Percentiles rank a stretch among this genome's conserved stretches.
These are phyloP conservation scores for Marsdenia floribunda DNA, from an alignment of 257 asterid genomes.

Conservation along the genomic window DNA sequence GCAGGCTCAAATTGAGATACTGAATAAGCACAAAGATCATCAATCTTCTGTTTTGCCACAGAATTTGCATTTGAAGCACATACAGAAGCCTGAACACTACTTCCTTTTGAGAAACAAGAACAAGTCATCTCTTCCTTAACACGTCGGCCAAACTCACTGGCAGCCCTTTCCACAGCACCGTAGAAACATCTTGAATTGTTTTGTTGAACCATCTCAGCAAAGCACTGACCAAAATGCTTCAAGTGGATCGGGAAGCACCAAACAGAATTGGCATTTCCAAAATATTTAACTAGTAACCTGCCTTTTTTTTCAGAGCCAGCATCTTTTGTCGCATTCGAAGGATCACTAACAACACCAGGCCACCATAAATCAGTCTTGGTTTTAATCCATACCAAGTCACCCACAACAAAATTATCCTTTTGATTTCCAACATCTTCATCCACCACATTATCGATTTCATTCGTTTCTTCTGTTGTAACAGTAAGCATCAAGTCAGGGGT, in stretches of 20 bases:
- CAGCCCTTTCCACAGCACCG: constrained; percentile 61
- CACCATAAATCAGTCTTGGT: constrained; percentile 66
- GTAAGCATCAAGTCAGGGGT: constrained; percentile 6
- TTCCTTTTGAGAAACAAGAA: constrained; percentile 46
- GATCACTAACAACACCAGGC: constrained; percentile 70
- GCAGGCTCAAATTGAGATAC: constrained; percentile 51
- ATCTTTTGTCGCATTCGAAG: constrained; percentile 26
- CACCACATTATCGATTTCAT: constrained; percentile 3
- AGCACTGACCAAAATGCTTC: constrained; percentile 64
- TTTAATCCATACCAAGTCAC: constrained; percentile 76
- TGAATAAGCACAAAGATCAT: constrained; percentile 22
- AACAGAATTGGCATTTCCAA: constrained; percentile 39
- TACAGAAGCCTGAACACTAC: constrained; percentile 18
- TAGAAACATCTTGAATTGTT: constrained; percentile 41
- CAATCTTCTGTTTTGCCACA: constrained; percentile 12
- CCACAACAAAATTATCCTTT: constrained; percentile 34
- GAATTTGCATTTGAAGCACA: neutral
- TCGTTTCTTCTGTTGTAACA: constrained; percentile 12
- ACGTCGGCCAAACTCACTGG: constrained; percentile 48
- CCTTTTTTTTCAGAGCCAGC: constrained; percentile 22
- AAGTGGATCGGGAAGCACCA: constrained; percentile 48
- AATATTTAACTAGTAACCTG: constrained; percentile 45
- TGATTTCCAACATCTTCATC: constrained; percentile 15
- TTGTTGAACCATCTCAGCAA: constrained; percentile 42
- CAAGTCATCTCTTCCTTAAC: constrained; percentile 66